These are phyloP conservation scores for Alternaria angustiovoidea DNA, from an alignment of 2,329 filamentous ascomycete species.

Conservation along the genomic window DNA sequence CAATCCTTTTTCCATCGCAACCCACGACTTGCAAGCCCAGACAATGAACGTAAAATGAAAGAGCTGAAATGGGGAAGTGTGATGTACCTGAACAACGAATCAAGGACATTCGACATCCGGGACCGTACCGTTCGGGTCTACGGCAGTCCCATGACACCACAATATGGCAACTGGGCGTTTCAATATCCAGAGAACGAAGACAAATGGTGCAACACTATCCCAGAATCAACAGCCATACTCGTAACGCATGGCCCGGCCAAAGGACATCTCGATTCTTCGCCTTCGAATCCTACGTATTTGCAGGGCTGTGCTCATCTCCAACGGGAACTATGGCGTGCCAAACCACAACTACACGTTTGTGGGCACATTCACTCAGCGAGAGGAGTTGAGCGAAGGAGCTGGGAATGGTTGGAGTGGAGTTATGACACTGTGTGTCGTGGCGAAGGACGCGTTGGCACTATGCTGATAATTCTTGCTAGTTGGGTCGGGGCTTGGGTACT, in stretches of 20 bases:
- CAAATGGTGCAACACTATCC: conserved; percentile 73
- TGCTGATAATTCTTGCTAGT: conserved; percentile 15
- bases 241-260: conserved; percentile 82
- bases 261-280: conserved; percentile 68
- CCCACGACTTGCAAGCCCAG: conserved; percentile 58
- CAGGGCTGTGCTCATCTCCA: conserved; percentile 74
- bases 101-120: conserved; percentile 59
- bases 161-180: conserved; percentile 78
- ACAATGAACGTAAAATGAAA: conserved; percentile 35
- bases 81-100: background rate
- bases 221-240: conserved; percentile 74
- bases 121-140: conserved; percentile 70
- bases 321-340: conserved; percentile 73
- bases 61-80: conserved; percentile 56
- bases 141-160: conserved; percentile 78
- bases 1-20: conserved; percentile 13
- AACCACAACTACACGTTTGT: conserved; percentile 76
- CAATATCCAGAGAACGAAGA: conserved; percentile 69
- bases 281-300: background rate
- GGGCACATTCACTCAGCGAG: conserved; percentile 81
- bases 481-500: conserved; percentile 13
- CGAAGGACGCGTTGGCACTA: conserved; percentile 34
- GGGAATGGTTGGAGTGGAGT: conserved; percentile 71
- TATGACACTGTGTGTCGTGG: conserved; percentile 64
- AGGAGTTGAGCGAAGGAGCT: conserved; percentile 72